Evolutionary conservation across 2,329 filamentous ascomycete species (phyloP), one percentile per base, ranked within the genome.

Genomic region (Zarea fungicola): DNA sequence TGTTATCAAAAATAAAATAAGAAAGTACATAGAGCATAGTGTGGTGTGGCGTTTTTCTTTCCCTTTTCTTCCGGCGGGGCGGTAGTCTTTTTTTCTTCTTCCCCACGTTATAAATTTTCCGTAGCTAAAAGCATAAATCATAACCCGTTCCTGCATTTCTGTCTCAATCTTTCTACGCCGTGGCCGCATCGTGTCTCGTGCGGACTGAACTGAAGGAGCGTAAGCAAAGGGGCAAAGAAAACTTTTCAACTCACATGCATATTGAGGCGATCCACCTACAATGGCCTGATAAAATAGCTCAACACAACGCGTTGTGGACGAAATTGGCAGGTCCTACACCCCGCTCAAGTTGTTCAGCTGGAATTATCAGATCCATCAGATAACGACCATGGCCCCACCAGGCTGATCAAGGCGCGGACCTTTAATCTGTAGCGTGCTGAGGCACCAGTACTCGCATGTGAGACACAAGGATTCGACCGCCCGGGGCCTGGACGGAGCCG

Each of bases 351-450:
- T 4, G 18, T 44, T 49, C 31, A 49, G 46, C 46, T 49, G 22
- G 7, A n/a, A 10, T 50, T 50, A 50, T 50, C 48, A 46, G 48
- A 50, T 50, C 28, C 35, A 50, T 50, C 48, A 46, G 48, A 50
- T 50, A 50, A 50, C 34, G 28, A 26, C n/a, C 3, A 25, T 2
- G 34, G 14, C n/a, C 47, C 48, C 42, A n/a, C 32, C 19, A n/a
- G 35, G 6, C 32, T 36, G 32, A 32, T 48, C 26, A 29, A n/a
- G 25, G 46, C 32, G 29, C 36, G n/a, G n/a, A n/a, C n/a, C n/a
- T n/a, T n/a, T n/a, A n/a, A n/a, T 35, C 13, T 21, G n/a, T 35
- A 39, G 35, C 35, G 35, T 22, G 11, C 31, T 16, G 37, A 26
- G 31, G 31, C 42, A 34, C 28, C 41, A 21, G n/a, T n/a, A n/a